Evolutionary conservation across 495 filamentous ascomycete species (phyloP).

Genomic region (Penicillium silybi): DNA sequence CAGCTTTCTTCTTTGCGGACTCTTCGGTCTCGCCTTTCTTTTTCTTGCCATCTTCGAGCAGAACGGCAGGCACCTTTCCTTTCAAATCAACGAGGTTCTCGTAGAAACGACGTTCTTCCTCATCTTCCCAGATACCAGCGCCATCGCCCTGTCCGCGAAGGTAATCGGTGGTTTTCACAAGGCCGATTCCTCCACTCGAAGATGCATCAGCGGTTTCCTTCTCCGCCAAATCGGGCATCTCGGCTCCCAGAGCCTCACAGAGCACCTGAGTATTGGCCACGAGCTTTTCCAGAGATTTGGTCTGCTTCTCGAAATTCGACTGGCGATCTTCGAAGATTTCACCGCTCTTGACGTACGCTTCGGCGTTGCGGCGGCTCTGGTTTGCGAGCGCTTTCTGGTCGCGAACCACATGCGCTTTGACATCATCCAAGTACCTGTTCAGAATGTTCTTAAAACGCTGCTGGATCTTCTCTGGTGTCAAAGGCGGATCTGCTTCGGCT

Average conservation of each 20-base stretch:
- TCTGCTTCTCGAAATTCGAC: conserved; percentile 86
- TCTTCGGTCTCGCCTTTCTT: conserved; percentile 80
- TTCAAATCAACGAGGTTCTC: conserved; percentile 95
- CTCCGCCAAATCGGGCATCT: conserved; percentile 91
- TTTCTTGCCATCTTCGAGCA: conserved; percentile 93
- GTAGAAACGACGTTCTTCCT: conserved; percentile 96
- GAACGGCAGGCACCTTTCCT: conserved; percentile 87
- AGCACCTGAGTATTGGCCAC: conserved; percentile 86
- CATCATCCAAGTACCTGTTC: conserved; percentile 86
- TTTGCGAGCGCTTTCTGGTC: conserved; percentile 81
- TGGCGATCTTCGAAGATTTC: conserved; percentile 99
- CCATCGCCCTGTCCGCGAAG: conserved; percentile 85
- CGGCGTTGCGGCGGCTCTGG: conserved; percentile 90
- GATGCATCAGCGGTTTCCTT: conserved; percentile 63
- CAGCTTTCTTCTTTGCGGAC: conserved; percentile 50
- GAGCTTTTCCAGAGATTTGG: conserved; percentile 88
- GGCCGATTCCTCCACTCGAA: conserved; percentile 75
- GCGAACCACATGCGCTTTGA: conserved; percentile 80
- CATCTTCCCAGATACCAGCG: conserved; percentile 98
- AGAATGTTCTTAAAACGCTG: conserved; percentile 85
- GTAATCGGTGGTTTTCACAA: conserved; percentile 92
- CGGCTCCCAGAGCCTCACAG: conserved; percentile 80
- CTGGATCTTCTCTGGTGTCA: conserved; percentile 71
- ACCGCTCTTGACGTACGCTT: conserved; percentile 97
- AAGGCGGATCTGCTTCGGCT: conserved; percentile 56